phyloP scores from a whole-genome alignment of 352 stramenopile genomes.

The Phytopythium boreale region DNA sequence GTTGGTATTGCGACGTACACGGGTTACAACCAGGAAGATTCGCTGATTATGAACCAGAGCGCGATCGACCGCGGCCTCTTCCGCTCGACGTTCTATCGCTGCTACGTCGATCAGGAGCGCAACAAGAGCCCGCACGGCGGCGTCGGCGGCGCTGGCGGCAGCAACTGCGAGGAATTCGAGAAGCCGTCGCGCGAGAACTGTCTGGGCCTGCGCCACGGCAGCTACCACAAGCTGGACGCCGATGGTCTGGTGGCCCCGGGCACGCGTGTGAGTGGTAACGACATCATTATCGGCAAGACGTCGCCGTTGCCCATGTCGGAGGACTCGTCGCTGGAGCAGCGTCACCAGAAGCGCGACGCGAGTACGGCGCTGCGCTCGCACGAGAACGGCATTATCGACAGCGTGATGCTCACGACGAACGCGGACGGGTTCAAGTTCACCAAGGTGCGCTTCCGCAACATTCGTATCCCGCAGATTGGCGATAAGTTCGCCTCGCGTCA shows the following conservation, averaged over 20 bases:
- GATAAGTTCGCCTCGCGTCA: conserved; percentile 97
- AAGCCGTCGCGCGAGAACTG: conserved; percentile 94
- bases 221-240: conserved; percentile 98
- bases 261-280: conserved; percentile 95
- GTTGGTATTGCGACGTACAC: conserved; percentile 86
- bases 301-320: conserved; percentile 85
- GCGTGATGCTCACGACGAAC: conserved; percentile 98
- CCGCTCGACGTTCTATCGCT: conserved; percentile 98
- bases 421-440: conserved; percentile 96
- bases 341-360: conserved; percentile 96
- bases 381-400: conserved; percentile 99
- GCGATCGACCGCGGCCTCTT: conserved; percentile 99
- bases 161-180: conserved; percentile 93
- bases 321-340: conserved; percentile 77
- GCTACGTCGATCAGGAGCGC: conserved; percentile 95
- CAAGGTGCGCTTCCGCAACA: conserved; percentile 98
- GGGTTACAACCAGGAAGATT: conserved; percentile 99
- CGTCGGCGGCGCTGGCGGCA: conserved; percentile 47
- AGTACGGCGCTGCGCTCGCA: conserved; percentile 97
- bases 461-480: conserved; percentile 98
- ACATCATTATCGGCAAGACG: conserved; percentile 99
- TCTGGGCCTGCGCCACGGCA: conserved; percentile 93
- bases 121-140: conserved; percentile 83
- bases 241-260: conserved; percentile 97
- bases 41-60: conserved; percentile 99